phyloP scores from a whole-genome alignment of 1,139 yeast genomes.

The Magnusiomyces ingens region DNA sequence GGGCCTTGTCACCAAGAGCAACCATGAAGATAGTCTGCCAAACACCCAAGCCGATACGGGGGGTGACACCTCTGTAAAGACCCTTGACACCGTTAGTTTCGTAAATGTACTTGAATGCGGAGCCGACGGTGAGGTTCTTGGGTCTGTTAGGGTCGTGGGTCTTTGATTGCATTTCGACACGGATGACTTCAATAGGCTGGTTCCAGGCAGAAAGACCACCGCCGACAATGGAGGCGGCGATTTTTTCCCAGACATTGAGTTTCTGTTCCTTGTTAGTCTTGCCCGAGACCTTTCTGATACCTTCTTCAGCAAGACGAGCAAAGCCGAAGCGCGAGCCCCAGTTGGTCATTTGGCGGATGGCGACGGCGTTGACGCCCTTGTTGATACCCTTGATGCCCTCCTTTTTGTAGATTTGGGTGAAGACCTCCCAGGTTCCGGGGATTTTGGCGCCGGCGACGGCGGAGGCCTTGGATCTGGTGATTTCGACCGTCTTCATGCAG shows the following conservation, averaged over 20 bases:
- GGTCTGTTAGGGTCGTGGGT: constrained; percentile 93
- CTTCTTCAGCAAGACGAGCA: constrained; percentile 84
- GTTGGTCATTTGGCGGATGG: constrained; percentile 95
- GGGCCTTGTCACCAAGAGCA: constrained; percentile 93
- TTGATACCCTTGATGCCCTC: constrained; percentile 94
- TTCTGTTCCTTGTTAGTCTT: constrained; percentile 52
- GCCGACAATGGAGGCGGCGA: constrained; percentile 79
- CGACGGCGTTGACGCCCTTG: constrained; percentile 98
- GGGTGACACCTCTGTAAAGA: constrained; percentile 91
- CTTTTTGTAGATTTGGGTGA: constrained; percentile 68
- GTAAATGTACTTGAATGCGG: constrained; percentile 79
- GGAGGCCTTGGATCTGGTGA: constrained; percentile 81
- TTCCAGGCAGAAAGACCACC: constrained; percentile 99
- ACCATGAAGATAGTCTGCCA: constrained; percentile 99
- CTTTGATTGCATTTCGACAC: constrained; percentile 97
- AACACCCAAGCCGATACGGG: constrained; percentile 91
- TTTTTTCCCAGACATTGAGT: constrained; percentile 70
- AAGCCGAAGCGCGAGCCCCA: constrained; percentile 98
- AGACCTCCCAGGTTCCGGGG: constrained; percentile 79
- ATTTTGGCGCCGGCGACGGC: constrained; percentile 53
- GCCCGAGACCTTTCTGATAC: constrained; percentile 56
- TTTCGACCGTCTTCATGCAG: constrained; percentile 95
- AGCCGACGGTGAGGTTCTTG: constrained; percentile 72
- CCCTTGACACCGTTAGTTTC: constrained; percentile 79
- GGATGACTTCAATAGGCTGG: constrained; percentile 94